These are phyloP conservation scores for Cadophora malorum DNA, from an alignment of 2,329 filamentous ascomycete genomes.

Conservation along the genomic window DNA sequence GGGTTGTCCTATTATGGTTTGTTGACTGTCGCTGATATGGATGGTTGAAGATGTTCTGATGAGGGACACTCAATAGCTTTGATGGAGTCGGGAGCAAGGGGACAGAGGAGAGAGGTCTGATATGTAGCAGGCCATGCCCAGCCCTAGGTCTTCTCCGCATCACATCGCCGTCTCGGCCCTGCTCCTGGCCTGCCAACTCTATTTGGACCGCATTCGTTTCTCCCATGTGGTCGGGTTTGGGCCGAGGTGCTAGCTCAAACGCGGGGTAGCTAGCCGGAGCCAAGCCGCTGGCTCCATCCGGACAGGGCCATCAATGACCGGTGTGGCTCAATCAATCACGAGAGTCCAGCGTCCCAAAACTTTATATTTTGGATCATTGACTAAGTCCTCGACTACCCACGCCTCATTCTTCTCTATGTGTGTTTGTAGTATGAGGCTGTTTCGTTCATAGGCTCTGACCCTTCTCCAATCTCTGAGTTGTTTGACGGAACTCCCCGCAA, in stretches of 20 bases:
- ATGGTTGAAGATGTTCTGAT: neutral
- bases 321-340: no score
- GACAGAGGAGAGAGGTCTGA: neutral
- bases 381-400: no score
- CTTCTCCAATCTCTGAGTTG: no score
- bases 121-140: slow-evolving; percentile 5
- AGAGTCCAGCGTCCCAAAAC: no score
- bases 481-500: no score
- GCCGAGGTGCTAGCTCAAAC: slow-evolving; percentile 24
- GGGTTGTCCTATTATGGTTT: neutral
- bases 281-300: neutral
- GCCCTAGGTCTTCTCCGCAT: slow-evolving; percentile 13
- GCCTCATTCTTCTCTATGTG: no score
- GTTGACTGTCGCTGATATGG: neutral
- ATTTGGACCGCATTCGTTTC: neutral
- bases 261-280: slow-evolving; percentile 21
- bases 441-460: no score
- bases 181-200: neutral
- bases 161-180: neutral
- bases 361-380: no score
- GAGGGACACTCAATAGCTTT: neutral
- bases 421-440: no score
- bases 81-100: neutral
- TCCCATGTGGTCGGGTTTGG: slow-evolving; percentile 25
- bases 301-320: no score